Percentiles rank a stretch among this genome's conserved stretches.
These are phyloP conservation scores for Phytophthora pisi DNA, from an alignment of 352 stramenopile genomes.

Conservation along the genomic window DNA sequence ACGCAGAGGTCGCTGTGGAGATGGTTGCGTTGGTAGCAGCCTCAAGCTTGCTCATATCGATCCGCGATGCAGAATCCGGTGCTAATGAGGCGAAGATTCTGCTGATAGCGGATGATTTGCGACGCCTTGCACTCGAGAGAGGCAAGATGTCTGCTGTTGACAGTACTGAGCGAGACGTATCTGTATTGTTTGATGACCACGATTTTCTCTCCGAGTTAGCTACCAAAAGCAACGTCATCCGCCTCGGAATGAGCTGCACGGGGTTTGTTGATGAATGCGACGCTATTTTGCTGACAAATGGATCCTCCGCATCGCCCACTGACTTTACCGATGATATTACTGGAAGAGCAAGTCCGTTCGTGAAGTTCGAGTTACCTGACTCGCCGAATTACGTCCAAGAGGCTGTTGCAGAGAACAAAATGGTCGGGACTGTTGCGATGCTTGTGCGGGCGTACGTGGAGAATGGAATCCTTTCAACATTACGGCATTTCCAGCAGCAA, in stretches of 20 bases:
- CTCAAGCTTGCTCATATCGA: slow-evolving; percentile 32
- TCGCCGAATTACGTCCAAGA: slow-evolving; percentile 23
- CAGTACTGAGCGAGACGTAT: slow-evolving; percentile 12
- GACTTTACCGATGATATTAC: slow-evolving; percentile 8
- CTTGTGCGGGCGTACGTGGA: slow-evolving; percentile 57
- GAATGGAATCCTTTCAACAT: slow-evolving; percentile 37
- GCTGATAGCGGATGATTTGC: slow-evolving; percentile 25
- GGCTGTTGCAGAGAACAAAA: slow-evolving; percentile 32
- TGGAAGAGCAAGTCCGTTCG: slow-evolving; percentile 2
- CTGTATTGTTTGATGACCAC: slow-evolving; percentile 34
- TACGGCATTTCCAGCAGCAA: slow-evolving; percentile 50
- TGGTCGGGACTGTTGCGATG: slow-evolving; percentile 44
- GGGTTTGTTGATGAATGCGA: slow-evolving; percentile 2
- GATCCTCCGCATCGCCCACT: not conserved
- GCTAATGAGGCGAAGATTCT: slow-evolving; percentile 19
- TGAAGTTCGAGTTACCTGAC: slow-evolving; percentile 11
- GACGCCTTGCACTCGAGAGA: slow-evolving; percentile 23
- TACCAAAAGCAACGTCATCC: slow-evolving; percentile 42
- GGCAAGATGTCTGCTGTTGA: slow-evolving; percentile 1
- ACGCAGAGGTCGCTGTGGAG: slow-evolving; percentile 18
- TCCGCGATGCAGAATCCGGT: slow-evolving; percentile 4
- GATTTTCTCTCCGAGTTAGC: slow-evolving; percentile 40
- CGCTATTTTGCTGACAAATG: not conserved
- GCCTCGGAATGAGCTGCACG: slow-evolving; percentile 27
- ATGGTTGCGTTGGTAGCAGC: slow-evolving; percentile 29